Evolutionary conservation across 1,139 yeast genomes (phyloP).

Genomic region (Pneumocystis oryctolagi): DNA sequence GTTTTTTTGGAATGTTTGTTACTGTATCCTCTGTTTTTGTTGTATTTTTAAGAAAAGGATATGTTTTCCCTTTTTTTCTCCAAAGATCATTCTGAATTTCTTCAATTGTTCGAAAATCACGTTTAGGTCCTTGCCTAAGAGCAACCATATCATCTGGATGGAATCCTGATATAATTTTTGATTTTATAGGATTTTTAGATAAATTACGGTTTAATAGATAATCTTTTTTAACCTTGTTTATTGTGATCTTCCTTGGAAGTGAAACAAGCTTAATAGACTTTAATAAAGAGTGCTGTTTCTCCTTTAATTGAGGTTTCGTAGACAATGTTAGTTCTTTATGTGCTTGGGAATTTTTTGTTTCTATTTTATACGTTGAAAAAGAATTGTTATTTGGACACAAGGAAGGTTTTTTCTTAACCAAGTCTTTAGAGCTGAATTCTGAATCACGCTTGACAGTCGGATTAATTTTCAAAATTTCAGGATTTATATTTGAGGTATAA

Average conservation of each 20-base stretch:
- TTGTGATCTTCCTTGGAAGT: not conserved
- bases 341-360: not conserved
- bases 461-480: not conserved
- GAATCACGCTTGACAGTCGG: not conserved
- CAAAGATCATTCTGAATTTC: not conserved
- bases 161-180: not conserved
- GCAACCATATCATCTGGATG: not conserved
- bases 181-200: not conserved
- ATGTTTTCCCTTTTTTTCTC: not conserved
- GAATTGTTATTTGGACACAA: not conserved
- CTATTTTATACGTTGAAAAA: not conserved
- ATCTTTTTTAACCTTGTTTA: not conserved
- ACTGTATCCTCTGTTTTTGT: not conserved
- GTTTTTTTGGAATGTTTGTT: not conserved
- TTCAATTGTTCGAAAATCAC: not conserved
- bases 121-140: not conserved
- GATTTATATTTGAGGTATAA: not conserved
- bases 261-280: not conserved
- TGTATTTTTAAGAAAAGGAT: not conserved
- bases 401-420: not conserved
- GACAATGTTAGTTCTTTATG: not conserved
- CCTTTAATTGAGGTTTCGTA: not conserved
- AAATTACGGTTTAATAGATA: not conserved
- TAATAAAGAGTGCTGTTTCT: not conserved
- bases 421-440: not conserved